Conservation (phyloP, 495 filamentous ascomycete species). For the Trichoderma reesei region DNA sequence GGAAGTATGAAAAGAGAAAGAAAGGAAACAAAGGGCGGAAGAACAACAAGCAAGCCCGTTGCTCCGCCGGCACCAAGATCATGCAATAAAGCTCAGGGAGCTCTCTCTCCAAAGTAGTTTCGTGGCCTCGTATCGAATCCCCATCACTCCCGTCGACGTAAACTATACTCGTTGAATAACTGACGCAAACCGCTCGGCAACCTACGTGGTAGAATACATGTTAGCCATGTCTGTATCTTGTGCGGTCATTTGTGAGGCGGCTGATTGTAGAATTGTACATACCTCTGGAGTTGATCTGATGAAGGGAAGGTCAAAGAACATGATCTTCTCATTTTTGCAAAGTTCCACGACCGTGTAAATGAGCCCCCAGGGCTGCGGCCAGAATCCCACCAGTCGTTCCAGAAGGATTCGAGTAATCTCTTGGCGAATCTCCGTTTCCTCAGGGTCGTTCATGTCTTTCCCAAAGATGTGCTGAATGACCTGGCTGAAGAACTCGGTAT, state of each 20-base stretch:
- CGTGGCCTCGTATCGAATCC: neutral
- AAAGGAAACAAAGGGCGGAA: neutral
- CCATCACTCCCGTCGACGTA: neutral
- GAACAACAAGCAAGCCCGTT: neutral
- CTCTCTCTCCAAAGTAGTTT: neutral
- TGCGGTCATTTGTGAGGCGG: neutral
- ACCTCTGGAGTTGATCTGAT: slow-evolving; percentile 84
- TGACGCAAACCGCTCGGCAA: slow-evolving; percentile 13
- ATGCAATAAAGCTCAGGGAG: neutral
- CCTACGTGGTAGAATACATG: neutral
- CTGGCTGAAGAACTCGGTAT: slow-evolving; percentile 90
- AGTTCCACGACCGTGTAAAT: slow-evolving; percentile 86
- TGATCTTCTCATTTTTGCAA: slow-evolving; percentile 76
- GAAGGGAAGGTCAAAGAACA: slow-evolving; percentile 87
- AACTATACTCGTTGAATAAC: slow-evolving; percentile 1
- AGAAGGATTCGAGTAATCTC: slow-evolving; percentile 80
- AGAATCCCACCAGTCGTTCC: slow-evolving; percentile 78
- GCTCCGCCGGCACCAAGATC: neutral
- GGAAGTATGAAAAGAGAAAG: neutral
- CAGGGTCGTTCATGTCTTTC: slow-evolving; percentile 61
- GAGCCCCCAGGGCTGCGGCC: slow-evolving; percentile 93
- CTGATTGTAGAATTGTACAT: slow-evolving; percentile 15
- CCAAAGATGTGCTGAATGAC: slow-evolving; percentile 81
- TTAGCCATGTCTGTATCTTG: neutral
- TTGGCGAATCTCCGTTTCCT: slow-evolving; percentile 74